Percentiles rank a stretch among this genome's conserved stretches.
Evolutionary conservation across 108 stramenopile genomes (phyloP).

Genomic region (Aurantiochytrium sp.): DNA sequence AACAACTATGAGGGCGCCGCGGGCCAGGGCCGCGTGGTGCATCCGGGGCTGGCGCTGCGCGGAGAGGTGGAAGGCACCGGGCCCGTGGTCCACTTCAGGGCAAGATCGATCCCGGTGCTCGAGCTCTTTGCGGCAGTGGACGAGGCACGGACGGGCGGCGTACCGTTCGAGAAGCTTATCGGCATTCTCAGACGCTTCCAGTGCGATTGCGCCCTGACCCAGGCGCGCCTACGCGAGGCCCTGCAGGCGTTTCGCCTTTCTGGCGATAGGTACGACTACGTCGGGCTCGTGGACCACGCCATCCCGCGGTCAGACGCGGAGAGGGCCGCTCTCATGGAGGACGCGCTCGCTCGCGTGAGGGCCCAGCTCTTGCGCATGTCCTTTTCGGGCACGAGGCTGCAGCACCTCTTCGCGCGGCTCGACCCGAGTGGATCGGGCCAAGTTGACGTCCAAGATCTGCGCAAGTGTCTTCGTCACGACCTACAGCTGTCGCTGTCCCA

Average conservation of each 20-base stretch:
- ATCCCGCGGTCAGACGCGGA: neutral
- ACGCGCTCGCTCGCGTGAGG: neutral
- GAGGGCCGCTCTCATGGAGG: neutral
- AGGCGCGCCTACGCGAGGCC: neutral
- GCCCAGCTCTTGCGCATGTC: neutral
- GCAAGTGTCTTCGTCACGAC: neutral
- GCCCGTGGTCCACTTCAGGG: no score
- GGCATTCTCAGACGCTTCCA: neutral
- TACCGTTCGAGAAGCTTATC: neutral
- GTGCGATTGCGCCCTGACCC: neutral
- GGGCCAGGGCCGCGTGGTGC: no score
- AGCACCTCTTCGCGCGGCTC: neutral
- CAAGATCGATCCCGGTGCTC: no score
- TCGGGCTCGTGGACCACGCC: neutral
- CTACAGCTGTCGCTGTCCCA: neutral
- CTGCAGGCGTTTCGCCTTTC: neutral
- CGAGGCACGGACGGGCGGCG: neutral
- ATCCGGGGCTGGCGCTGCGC: no score
- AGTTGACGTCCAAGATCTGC: neutral
- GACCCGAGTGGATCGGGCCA: neutral
- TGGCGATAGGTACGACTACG: neutral
- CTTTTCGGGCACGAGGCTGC: neutral
- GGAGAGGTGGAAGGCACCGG: no score
- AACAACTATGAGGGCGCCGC: no score
- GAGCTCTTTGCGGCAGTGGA: no score